These are phyloP conservation scores for Panicum miliaceum DNA, from an alignment of 176 grass and related monocot species.

Conservation along the genomic window DNA sequence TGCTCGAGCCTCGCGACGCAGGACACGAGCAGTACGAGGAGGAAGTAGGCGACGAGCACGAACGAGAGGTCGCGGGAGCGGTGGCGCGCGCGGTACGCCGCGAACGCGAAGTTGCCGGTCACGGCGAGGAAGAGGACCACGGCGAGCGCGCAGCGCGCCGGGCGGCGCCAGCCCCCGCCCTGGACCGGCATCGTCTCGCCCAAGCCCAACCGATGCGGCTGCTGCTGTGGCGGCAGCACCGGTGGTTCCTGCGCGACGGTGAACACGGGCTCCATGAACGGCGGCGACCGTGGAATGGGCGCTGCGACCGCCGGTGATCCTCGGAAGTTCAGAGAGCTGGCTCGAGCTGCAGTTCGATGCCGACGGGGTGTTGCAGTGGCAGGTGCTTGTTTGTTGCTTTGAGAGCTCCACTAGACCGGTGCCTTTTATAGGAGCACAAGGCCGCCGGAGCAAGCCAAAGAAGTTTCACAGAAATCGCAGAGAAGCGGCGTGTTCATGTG, in stretches of 20 bases:
- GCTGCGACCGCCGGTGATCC: too few species aligned
- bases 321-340: not conserved
- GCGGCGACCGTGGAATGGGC: not conserved
- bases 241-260: not conserved
- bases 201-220: too few species aligned
- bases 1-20: constrained; percentile 8
- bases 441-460: not conserved
- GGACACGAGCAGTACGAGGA: constrained; percentile 21
- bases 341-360: not conserved
- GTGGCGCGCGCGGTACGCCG: constrained; percentile 13
- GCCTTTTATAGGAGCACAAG: not conserved
- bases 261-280: constrained; percentile 7
- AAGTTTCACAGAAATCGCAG: constrained; percentile 4
- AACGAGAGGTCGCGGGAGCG: constrained; percentile 10
- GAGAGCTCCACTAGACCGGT: not conserved
- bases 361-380: not conserved
- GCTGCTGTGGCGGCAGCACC: too few species aligned
- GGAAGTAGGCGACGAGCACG: constrained; percentile 24
- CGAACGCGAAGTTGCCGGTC: constrained; percentile 21
- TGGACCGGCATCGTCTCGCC: not conserved
- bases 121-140: not conserved
- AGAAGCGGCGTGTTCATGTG: not conserved
- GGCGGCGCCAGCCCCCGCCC: not conserved
- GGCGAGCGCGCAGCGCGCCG: not conserved
- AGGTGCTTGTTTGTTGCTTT: constrained; percentile 17